These are phyloP conservation scores for Trichoderma arundinaceum DNA, from an alignment of 2,329 filamentous ascomycete species.

Conservation along the genomic window DNA sequence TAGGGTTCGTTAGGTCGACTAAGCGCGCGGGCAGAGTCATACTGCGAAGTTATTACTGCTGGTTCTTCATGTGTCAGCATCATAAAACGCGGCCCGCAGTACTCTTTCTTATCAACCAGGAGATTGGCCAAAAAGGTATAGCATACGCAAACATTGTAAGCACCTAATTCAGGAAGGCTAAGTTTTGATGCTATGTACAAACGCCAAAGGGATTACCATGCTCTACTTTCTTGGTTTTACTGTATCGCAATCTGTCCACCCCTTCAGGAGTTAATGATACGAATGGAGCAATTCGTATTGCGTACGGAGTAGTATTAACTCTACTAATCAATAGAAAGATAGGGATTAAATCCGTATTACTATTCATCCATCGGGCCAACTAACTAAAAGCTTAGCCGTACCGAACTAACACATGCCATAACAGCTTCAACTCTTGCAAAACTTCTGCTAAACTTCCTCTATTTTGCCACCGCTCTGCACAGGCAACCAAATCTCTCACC, in stretches of 20 bases:
- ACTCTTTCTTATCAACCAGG: background rate
- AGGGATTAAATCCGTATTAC: background rate
- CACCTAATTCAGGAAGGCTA: background rate
- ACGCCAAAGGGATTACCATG: background rate
- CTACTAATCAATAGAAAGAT: background rate
- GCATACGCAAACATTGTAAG: background rate
- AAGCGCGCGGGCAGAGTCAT: constrained; percentile 17
- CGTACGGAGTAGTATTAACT: background rate
- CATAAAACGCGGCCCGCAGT: background rate
- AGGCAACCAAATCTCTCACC: constrained; percentile 11
- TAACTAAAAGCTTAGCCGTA: constrained; percentile 17
- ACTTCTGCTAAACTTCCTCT: constrained; percentile 26
- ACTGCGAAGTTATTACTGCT: background rate
- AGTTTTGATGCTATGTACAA: background rate
- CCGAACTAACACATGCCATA: constrained; percentile 34
- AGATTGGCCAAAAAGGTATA: background rate
- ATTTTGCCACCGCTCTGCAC: constrained; percentile 17
- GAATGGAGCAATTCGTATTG: background rate
- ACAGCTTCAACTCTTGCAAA: constrained; percentile 31
- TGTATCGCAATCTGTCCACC: background rate
- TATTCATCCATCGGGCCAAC: background rate
- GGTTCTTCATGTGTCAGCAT: background rate
- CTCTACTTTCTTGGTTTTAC: background rate
- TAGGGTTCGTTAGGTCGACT: background rate
- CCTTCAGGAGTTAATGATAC: background rate